Evolutionary conservation across 78 protist genomes (phyloP).

Genomic region (Dictyostelium intermedium): DNA sequence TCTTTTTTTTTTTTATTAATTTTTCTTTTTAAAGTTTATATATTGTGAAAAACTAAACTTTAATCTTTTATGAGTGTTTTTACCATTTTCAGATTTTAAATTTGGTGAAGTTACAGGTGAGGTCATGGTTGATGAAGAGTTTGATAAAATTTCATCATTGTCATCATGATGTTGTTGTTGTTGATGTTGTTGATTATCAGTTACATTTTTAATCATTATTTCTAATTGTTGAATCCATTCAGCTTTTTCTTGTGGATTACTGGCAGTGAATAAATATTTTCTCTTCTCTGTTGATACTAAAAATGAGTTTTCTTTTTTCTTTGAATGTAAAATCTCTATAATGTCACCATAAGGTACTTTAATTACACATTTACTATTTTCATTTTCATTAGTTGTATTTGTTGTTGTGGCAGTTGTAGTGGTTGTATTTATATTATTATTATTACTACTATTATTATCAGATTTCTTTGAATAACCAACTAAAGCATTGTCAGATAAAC

Average conservation of each 20-base stretch:
- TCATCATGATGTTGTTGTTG: background rate
- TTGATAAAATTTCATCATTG: background rate
- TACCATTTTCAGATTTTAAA: background rate
- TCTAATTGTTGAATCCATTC: slow-evolving; percentile 53
- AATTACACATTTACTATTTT: background rate
- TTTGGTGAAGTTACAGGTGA: background rate
- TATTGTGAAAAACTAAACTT: slow-evolving; percentile 26
- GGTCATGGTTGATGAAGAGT: background rate
- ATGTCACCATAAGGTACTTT: background rate
- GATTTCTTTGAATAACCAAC: background rate
- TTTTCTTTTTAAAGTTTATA: slow-evolving; percentile 17
- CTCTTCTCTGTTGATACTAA: slow-evolving; percentile 8
- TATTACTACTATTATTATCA: no score
- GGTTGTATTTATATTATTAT: no score
- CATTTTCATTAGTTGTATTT: background rate
- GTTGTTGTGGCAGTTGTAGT: background rate
- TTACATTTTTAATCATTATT: background rate
- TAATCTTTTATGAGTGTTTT: background rate
- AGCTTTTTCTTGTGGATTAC: background rate
- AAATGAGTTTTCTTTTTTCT: slow-evolving; percentile 33
- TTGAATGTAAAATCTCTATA: slow-evolving; percentile 4
- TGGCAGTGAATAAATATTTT: slow-evolving; percentile 45
- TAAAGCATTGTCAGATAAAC: background rate
- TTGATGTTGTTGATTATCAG: background rate
- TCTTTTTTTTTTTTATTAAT: background rate